These are phyloP conservation scores for Pythium angustatum DNA, from an alignment of 352 stramenopile genomes.

Conservation along the genomic window DNA sequence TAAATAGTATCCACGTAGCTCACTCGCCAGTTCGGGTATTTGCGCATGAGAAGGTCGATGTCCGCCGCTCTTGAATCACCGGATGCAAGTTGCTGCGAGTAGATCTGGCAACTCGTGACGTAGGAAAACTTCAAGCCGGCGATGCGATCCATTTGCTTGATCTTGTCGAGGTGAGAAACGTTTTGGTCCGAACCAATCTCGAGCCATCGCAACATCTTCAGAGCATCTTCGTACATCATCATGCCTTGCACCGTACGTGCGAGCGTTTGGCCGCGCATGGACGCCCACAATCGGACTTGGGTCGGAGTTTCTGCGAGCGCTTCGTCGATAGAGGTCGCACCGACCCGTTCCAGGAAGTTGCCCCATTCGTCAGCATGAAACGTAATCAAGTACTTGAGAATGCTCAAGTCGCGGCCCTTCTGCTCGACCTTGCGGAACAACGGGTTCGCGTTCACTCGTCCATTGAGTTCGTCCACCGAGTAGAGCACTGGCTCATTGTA, in stretches of 20 bases:
- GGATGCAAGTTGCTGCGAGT: constrained; percentile 74
- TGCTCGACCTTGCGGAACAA: constrained; percentile 85
- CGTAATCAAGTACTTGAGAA: constrained; percentile 88
- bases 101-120: constrained; percentile 89
- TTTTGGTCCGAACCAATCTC: constrained; percentile 85
- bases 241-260: constrained; percentile 87
- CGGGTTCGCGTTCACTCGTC: constrained; percentile 78
- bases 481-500: constrained; percentile 89
- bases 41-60: constrained; percentile 97
- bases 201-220: constrained; percentile 88
- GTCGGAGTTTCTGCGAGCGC: constrained; percentile 79
- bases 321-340: constrained; percentile 73
- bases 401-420: constrained; percentile 83
- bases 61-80: constrained; percentile 88
- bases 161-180: constrained; percentile 87
- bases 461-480: constrained; percentile 82
- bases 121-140: constrained; percentile 88
- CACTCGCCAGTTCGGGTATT: constrained; percentile 94
- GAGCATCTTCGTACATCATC: constrained; percentile 90
- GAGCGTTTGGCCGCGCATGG: constrained; percentile 85
- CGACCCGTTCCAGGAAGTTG: constrained; percentile 85
- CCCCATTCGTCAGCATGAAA: constrained; percentile 89
- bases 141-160: constrained; percentile 89
- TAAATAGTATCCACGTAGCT: constrained; percentile 88
- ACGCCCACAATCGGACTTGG: constrained; percentile 86